A percentile compares a stretch with the other conserved stretches of the same genome.
phyloP scores from a whole-genome alignment of 192 early-diverging fungal genomes.

The Gamsiella multidivaricata region DNA sequence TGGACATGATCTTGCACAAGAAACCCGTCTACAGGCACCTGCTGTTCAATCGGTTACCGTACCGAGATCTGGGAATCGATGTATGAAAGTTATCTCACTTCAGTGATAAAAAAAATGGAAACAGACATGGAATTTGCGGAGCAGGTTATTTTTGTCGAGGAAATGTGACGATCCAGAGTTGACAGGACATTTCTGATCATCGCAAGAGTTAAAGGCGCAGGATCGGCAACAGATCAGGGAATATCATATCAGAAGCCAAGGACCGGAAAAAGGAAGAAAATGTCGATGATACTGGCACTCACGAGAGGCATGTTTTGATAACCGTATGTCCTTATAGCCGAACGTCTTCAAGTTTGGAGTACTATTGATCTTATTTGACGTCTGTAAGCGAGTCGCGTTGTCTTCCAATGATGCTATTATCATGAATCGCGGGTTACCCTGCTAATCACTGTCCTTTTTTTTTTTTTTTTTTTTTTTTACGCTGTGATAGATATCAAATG shows the following conservation, averaged over 20 bases:
- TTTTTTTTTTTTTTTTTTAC: background rate
- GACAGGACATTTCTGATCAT: no score
- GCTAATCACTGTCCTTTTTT: background rate
- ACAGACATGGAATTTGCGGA: background rate
- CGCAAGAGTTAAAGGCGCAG: no score
- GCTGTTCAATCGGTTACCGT: conserved; percentile 81
- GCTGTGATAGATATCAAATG: conserved; percentile 79
- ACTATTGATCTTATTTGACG: conserved; percentile 88
- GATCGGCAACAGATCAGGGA: no score
- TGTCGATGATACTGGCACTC: background rate
- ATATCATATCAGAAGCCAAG: background rate
- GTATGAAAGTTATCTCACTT: conserved; percentile 25
- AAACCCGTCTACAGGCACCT: conserved; percentile 88
- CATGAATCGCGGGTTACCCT: no score
- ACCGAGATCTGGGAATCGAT: conserved; percentile 58
- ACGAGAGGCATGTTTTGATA: no score
- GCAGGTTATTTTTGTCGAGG: no score
- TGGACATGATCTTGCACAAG: conserved; percentile 93
- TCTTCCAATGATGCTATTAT: no score
- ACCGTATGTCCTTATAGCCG: no score
- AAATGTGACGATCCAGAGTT: no score
- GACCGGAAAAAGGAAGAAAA: background rate
- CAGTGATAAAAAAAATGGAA: background rate
- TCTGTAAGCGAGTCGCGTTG: no score
- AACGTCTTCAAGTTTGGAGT: conserved; percentile 81